Base-by-base conservation (phyloP, 1,284 basidiomycete genomes). In the Naganishia sp. region DNA sequence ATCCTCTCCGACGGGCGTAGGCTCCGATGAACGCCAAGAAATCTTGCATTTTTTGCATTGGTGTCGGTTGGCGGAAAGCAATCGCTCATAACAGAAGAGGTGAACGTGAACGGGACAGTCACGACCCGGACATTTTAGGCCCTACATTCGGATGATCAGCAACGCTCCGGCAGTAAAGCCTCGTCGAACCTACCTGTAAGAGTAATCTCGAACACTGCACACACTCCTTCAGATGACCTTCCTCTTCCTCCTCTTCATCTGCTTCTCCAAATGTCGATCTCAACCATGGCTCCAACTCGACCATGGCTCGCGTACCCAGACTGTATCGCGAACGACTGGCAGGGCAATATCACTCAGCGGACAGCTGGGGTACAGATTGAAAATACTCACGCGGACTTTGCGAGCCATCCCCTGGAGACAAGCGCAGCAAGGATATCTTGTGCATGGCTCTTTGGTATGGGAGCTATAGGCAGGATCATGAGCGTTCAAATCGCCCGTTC, bases 261-360 rank as follows among this genome's bases (percentile, higher is more conserved):
- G 50, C 39, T 32, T 63, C 52, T 23, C 61, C 61, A 31, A 53
- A 67, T 4, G 50, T 57, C 18, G 42, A 66, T 41, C 69, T 71
- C 23, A 80, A 69, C 66, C 75, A 79, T 28, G 69, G 57, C 41
- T 76, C 75, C 1, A 80, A 71, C 67, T 80, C 78, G 31, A 73
- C 23, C 31, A 73, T 61, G 4, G 74, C 74, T 49, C 78, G 71
- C 6, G 75, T 72, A 2, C 72, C 76, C 6, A 80, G 68, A 0
- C 71, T 69, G 63, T 74, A 80, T 31, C 78, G 69, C 15, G 72
- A 73, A 21, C 78, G 75, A 52, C 77, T 79, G 42, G 46, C 0
- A 6, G 23, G 32, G 42, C 64, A 32, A 57, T 53, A 15, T 31
- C 17, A 15, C 9, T 53, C 25, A 58, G 32, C 13, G 10, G 35